These are phyloP conservation scores for Fusarium sp. DNA, from an alignment of 2,329 filamentous ascomycete genomes.

Conservation along the genomic window DNA sequence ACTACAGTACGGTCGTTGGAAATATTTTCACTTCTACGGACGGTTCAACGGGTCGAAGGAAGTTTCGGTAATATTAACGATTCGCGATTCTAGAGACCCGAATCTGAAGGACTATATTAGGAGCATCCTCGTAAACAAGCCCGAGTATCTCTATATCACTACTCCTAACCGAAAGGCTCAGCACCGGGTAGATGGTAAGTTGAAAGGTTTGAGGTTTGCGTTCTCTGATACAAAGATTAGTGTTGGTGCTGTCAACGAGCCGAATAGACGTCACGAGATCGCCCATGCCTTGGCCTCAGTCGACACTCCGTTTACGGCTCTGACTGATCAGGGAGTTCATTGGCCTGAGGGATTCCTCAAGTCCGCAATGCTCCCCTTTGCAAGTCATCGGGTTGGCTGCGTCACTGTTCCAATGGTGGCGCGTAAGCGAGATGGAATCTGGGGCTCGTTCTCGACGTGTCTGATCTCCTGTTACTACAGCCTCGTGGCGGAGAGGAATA, in stretches of 20 bases:
- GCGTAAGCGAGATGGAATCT: background rate
- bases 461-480: slow-evolving; percentile 11
- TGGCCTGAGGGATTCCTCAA: slow-evolving; percentile 21
- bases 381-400: background rate
- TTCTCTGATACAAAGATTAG: slow-evolving; percentile 11
- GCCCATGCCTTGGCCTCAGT: slow-evolving; percentile 9
- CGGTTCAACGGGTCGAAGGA: background rate
- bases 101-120: background rate
- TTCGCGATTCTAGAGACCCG: background rate
- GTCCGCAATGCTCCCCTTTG: slow-evolving; percentile 14
- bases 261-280: slow-evolving; percentile 29
- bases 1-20: background rate
- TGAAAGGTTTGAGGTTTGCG: background rate
- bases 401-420: slow-evolving; percentile 19
- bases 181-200: background rate
- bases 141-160: slow-evolving; percentile 5
- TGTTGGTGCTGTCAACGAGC: slow-evolving; percentile 21
- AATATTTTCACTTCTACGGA: background rate
- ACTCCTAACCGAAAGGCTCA: background rate
- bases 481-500: background rate
- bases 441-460: background rate
- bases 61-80: slow-evolving; percentile 19
- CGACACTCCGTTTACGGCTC: background rate
- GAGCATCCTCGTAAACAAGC: slow-evolving; percentile 12
- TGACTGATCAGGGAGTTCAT: slow-evolving; percentile 21